Conservation (phyloP, 805 yeast genomes). For the Wilhelminamyces savonicus region DNA sequence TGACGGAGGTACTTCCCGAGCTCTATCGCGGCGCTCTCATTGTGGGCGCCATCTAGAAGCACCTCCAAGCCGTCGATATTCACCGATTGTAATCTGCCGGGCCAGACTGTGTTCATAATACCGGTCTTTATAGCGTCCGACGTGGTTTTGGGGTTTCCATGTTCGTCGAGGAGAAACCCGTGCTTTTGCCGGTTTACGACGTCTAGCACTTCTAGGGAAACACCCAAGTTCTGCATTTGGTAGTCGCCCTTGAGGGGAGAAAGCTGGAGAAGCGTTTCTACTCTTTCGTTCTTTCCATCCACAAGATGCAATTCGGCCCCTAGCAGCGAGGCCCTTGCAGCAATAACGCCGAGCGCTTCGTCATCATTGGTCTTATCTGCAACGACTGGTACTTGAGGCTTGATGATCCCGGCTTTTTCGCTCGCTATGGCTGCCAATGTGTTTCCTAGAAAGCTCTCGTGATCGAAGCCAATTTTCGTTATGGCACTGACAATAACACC, state of each 20-base stretch:
- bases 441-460: constrained; percentile 68
- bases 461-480: constrained; percentile 84
- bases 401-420: constrained; percentile 86
- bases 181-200: too few species aligned
- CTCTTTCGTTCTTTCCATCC: constrained; percentile 6
- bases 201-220: constrained; percentile 57
- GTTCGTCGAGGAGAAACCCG: constrained; percentile 13
- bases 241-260: constrained; percentile 68
- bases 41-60: constrained; percentile 90
- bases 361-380: constrained; percentile 62
- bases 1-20: constrained; percentile 50
- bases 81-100: constrained; percentile 69
- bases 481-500: constrained; percentile 64
- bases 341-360: constrained; percentile 44
- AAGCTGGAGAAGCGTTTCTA: constrained; percentile 22
- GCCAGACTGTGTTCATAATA: constrained; percentile 60
- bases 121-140: constrained; percentile 42
- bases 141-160: constrained; percentile 20
- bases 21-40: constrained; percentile 76
- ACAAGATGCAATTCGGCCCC: constrained; percentile 23
- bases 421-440: constrained; percentile 59
- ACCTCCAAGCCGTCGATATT: constrained; percentile 18
- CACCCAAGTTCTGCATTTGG: constrained; percentile 63
- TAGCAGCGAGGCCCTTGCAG: constrained; percentile 23
- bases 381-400: constrained; percentile 52